Base-by-base conservation (phyloP, 1,284 basidiomycete genomes). In the Mrakiaceae sp. region DNA sequence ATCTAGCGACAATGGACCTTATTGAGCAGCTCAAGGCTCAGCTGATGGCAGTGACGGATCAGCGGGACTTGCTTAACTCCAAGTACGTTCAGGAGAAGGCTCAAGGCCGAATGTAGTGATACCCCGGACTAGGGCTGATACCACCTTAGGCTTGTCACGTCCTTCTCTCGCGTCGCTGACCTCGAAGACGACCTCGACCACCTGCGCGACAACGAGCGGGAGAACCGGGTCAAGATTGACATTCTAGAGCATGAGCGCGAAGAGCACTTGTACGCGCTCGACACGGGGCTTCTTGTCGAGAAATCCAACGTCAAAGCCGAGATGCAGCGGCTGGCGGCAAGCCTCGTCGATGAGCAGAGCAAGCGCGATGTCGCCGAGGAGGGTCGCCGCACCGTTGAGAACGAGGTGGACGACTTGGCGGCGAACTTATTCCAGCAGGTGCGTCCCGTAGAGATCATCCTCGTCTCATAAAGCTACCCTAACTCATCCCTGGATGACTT, bases 331-430 rank as follows among this genome's bases (percentile, higher is more conserved):
- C 80, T 98, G 69, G 98, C 98, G 84, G 90, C 95, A 70, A 87
- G 87, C 61, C 87, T 94, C 27, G 90, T 93, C 11, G 92, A 96
- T 71, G 95, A 97, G 77, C 92, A 94, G 27, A 85, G 90, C 3
- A 84, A 87, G 69, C 82, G 93, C 16, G 93, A 92, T 14, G 87
- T 91, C 73, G 95, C 94, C 1, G 93, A 95, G 75, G 84, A 81
- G 67, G 90, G 87, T 14, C 83, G 88, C 54, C 80, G 78, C 39
- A 77, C 77, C 67, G 87, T 87, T 63, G 94, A 96, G 70, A 88
- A 91, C 76, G 90, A 94, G 68, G 78, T 98, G 55, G 94, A 97
- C 74, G 91, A 97, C 75, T 84, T 98, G 64, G 92, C 91, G 64
- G 91, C 93, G 3, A 85, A 81, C 64, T 76, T 95, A 16, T 95